Base-by-base conservation (phyloP, 148 eudicot genomes). In the Amaranthus palmeri region DNA sequence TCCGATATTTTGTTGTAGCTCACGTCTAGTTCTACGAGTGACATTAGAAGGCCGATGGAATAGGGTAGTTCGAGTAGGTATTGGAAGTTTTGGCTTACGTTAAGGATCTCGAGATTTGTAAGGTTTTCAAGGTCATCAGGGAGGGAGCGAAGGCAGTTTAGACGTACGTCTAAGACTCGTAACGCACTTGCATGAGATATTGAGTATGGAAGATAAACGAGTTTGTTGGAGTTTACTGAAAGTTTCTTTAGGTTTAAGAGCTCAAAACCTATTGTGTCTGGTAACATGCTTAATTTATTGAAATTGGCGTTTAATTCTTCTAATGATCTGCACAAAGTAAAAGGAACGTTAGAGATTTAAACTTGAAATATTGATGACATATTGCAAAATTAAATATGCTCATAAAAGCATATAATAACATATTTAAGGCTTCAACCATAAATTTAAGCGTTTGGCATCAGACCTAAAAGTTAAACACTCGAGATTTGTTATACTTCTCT, bases 121-220 rank as follows among this genome's bases (percentile, higher is more conserved):
- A 91, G 80, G 76, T 85, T 91, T 48, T 91, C 96, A 4, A 91
- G 82, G 83, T 91, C 91, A 3, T 91, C 88, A 0, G 96, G 96
- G 40, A 91, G 88, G 7, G 91, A 81, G 1, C 87, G 75, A 25
- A 91, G 91, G 85, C 91, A 81, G 79, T 91, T 91, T 57, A 91
- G 84, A 8, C 93, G 85, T 15, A 84, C 89, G 70, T 91, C 96
- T 0, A 91, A 72, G 50, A 80, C 56, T 10, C 80, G 83, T 10
- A 91, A 85, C 47, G 80, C 72, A 13, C 91, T 88, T 18, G 88
- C 81, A 72, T 91, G 93, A 59, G 83, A 83, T 57, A 83, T 77
- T 9, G 96, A 88, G 73, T 78, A 81, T 0, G 96, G 96, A 51
- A 91, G 82, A 74, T 72, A 78, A 13, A 74, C 58, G 18, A 91